Base-by-base conservation (phyloP, 768 basidiomycete species). In the Amylocystis lapponica region DNA sequence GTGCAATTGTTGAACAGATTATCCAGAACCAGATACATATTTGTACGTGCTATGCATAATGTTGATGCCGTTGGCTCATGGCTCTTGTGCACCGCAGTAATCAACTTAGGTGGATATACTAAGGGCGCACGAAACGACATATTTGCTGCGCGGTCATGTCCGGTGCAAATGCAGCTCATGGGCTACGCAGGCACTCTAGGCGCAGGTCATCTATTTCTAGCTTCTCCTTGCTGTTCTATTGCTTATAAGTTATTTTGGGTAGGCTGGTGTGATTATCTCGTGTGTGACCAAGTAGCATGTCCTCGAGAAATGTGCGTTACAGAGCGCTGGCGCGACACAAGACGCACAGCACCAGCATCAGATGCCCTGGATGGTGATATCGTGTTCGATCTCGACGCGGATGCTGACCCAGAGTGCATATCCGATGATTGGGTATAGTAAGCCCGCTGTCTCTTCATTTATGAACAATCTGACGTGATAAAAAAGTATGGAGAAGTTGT, bases 71-170 rank as follows among this genome's bases (percentile, higher is more conserved):
- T n/a, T n/a, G n/a, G n/a, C n/a, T n/a, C n/a, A n/a, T n/a, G n/a
- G n/a, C n/a, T n/a, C n/a, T n/a, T n/a, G n/a, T n/a, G n/a, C n/a
- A 11, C 14, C 31, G 30, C 48, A 72, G 71, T 73, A 17, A 58
- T 73, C 39, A 71, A 73, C 45, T n/a, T 72, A 2, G 70, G 67
- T 4, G 74, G 74, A 9, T 76, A 76, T 46, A 76, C 74, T 22
- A 76, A 73, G 52, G 75, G 72, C 14, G 68, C 74, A 2, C 56
- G 66, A 43, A 76, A 76, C 45, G 74, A 76, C 39, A 64, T 76
- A 14, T 76, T 76, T 35, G 75, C 75, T 12, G 70, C 67, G 1
- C 63, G 74, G 20, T 68, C 71, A 13, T 65, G 66, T 37, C 75
- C 74, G 3, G 55, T 76, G 9, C 74, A 76, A 51, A 59, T 75